Base-by-base conservation (phyloP, 768 basidiomycete species). In the Psilocybe subaeruginosa region DNA sequence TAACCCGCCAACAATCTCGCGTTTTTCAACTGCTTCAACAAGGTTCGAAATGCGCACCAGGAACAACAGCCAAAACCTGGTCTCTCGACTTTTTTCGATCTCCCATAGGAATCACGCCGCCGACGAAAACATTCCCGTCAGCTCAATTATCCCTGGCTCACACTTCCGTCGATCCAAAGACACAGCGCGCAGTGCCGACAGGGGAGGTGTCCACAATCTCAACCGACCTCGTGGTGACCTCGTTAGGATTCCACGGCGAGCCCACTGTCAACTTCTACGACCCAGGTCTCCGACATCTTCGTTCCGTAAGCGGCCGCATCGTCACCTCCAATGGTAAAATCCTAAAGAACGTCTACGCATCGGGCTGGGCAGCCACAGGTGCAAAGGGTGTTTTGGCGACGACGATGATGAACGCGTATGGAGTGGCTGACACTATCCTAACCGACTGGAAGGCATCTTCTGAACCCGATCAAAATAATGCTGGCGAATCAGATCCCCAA, bases 361-460 rank as follows among this genome's bases (percentile, higher is more conserved):
- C 92, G 1, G 97, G 97, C 8, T 99, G 97, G 97, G 90, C 93
- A 2, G 90, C 93, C 2, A 87, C 85, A 3, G 97, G 97, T 37
- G 95, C 97, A 0, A 89, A 86, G 55, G 96, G 96, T 8, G 95
- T 99, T 11, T 80, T 99, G 48, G 95, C 94, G 1, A 82, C 89
- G 3, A 97, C 97, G 35, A 95, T 99, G 95, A 86, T 93, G 74
- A 84, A 97, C 70, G 92, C 96, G 19, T 94, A 95, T 70, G 81
- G 82, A 2, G 87, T 93, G 2, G 90, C 92, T 2, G 87, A 91
- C 41, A 77, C 82, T 0, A 84, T 98, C 55, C 63, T 94, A 1
- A 74, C 77, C 1, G 95, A 96, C 66, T 80, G 72, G 70, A 56
- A 69, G 48, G 55, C 46, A 48, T 17, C 35, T 60, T 47, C 41